A percentile compares a stretch with the other conserved stretches of the same genome.
Evolutionary conservation across 1,139 yeast genomes (phyloP).

Genomic region (Protomyces inundatus): DNA sequence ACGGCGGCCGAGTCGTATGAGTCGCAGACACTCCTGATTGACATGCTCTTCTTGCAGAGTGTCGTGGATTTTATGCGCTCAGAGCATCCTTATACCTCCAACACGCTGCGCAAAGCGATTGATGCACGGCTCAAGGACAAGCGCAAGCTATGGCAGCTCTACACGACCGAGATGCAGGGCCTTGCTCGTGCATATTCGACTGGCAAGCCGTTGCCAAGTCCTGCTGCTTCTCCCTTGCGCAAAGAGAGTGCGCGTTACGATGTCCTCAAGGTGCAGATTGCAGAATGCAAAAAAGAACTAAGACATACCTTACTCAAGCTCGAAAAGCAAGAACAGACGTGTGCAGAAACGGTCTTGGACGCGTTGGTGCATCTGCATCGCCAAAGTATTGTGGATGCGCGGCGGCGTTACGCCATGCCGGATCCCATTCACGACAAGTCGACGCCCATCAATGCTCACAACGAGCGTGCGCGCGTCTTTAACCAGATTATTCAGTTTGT

Average conservation of each 20-base stretch:
- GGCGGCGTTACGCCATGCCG: constrained; percentile 10
- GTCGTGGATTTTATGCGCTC: constrained; percentile 17
- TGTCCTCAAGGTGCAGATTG: neutral
- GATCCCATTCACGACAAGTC: constrained; percentile 24
- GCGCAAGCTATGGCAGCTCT: constrained; percentile 13
- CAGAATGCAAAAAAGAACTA: neutral
- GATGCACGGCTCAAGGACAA: constrained; percentile 14
- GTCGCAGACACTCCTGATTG: constrained; percentile 8
- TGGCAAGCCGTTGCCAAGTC: constrained; percentile 7
- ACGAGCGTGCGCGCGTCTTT: constrained; percentile 22
- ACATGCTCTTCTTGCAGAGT: constrained; percentile 5
- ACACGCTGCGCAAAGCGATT: constrained; percentile 7
- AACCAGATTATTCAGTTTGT: constrained; percentile 15
- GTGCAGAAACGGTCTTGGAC: constrained; percentile 15
- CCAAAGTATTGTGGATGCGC: constrained; percentile 10
- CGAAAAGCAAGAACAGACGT: constrained; percentile 6
- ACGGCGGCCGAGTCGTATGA: constrained; percentile 8
- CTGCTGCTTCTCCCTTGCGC: constrained; percentile 1
- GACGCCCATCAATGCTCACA: constrained; percentile 14
- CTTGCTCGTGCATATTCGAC: constrained; percentile 13
- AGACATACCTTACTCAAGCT: neutral
- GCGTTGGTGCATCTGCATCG: constrained; percentile 10
- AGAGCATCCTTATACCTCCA: constrained; percentile 22
- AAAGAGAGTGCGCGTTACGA: neutral
- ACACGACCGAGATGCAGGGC: constrained; percentile 22